These are phyloP conservation scores for Aspergillus versicolor DNA, from an alignment of 2,329 filamentous ascomycete genomes.

Conservation along the genomic window DNA sequence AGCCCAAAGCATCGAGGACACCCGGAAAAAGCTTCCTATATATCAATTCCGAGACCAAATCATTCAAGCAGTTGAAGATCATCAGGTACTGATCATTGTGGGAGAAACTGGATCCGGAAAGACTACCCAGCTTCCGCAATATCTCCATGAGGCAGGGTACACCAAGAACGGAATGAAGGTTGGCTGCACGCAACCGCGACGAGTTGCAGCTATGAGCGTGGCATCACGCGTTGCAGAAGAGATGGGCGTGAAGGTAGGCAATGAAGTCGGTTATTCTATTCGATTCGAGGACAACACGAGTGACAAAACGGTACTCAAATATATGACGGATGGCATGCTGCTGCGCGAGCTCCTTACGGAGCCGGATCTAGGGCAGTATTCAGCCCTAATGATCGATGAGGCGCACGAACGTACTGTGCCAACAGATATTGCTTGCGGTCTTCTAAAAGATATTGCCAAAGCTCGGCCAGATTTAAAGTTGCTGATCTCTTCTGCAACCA, in stretches of 20 bases:
- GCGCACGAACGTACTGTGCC: slow-evolving; percentile 91
- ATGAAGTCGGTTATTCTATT: slow-evolving; percentile 91
- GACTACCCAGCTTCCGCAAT: slow-evolving; percentile 92
- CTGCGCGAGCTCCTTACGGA: slow-evolving; percentile 87
- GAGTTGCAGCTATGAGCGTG: slow-evolving; percentile 96
- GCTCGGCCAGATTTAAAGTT: slow-evolving; percentile 83
- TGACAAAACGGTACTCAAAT: slow-evolving; percentile 89
- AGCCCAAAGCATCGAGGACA: slow-evolving; percentile 84
- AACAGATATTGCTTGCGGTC: slow-evolving; percentile 83
- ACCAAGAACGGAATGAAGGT: slow-evolving; percentile 82
- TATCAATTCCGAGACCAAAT: slow-evolving; percentile 85
- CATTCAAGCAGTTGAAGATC: slow-evolving; percentile 77
- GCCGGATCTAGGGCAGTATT: slow-evolving; percentile 77
- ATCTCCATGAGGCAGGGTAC: slow-evolving; percentile 86
- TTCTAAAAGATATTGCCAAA: slow-evolving; percentile 84
- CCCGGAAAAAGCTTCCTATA: slow-evolving; percentile 84
- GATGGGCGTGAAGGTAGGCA: slow-evolving; percentile 83
- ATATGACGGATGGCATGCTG: slow-evolving; percentile 97
- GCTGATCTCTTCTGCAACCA: slow-evolving; percentile 89
- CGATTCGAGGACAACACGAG: slow-evolving; percentile 91
- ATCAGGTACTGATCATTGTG: slow-evolving; percentile 87
- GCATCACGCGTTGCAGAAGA: slow-evolving; percentile 95
- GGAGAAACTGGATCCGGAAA: slow-evolving; percentile 95
- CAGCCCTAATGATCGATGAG: slow-evolving; percentile 93
- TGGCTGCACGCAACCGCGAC: slow-evolving; percentile 88